Percentiles rank a stretch among this genome's conserved stretches.
Evolutionary conservation across 805 yeast species (phyloP).

Genomic region (Candida montana): DNA sequence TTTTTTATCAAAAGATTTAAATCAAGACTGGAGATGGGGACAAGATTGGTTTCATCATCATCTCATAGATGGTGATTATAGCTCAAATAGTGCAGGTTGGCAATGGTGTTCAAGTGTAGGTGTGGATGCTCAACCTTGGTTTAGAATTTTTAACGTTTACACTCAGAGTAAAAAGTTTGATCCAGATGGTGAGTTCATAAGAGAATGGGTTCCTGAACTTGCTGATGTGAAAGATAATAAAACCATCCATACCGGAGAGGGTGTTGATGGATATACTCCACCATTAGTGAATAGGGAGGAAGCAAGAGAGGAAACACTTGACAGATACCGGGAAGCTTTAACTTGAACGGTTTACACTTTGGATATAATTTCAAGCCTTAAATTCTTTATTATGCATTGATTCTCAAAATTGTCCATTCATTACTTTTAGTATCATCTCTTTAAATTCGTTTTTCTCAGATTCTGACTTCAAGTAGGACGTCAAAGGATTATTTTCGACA

Average conservation of each 20-base stretch:
- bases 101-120: slow-evolving; percentile 49
- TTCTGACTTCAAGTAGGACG: slow-evolving; percentile 6
- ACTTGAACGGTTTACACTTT: not conserved
- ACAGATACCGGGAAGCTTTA: slow-evolving; percentile 34
- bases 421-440: slow-evolving; percentile 8
- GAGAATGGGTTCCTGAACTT: slow-evolving; percentile 47
- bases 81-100: slow-evolving; percentile 57
- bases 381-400: no score
- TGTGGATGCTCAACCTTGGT: slow-evolving; percentile 52
- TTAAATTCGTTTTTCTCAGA: slow-evolving; percentile 4
- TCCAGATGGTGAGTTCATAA: slow-evolving; percentile 40
- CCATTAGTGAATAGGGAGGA: slow-evolving; percentile 41
- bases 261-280: slow-evolving; percentile 33
- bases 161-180: slow-evolving; percentile 46
- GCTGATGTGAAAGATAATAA: slow-evolving; percentile 16
- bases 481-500: slow-evolving; percentile 11
- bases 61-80: slow-evolving; percentile 47
- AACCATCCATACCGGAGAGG: slow-evolving; percentile 26
- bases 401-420: slow-evolving; percentile 1
- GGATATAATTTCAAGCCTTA: not conserved
- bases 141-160: slow-evolving; percentile 48
- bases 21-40: slow-evolving; percentile 53
- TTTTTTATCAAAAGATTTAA: slow-evolving; percentile 43
- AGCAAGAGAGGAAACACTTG: slow-evolving; percentile 38
- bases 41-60: slow-evolving; percentile 44